A percentile compares a stretch with the other conserved stretches of the same genome.
These are phyloP conservation scores for Ophiosphaerella herpotricha DNA, from an alignment of 2,329 filamentous ascomycete genomes.

Conservation along the genomic window DNA sequence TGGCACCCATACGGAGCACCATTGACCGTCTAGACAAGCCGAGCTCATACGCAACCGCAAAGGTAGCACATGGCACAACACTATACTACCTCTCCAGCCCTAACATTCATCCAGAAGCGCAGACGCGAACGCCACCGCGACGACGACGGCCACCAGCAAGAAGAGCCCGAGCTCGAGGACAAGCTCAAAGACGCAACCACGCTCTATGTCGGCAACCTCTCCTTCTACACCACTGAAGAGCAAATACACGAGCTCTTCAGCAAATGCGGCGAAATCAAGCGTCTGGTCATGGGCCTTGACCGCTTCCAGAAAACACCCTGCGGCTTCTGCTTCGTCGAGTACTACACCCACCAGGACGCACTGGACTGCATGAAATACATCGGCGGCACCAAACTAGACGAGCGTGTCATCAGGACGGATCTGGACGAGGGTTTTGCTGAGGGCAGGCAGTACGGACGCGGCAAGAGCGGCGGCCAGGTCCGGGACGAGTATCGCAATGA, in stretches of 20 bases:
- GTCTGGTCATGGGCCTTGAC: slow-evolving; percentile 95
- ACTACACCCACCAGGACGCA: slow-evolving; percentile 96
- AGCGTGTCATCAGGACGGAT: slow-evolving; percentile 94
- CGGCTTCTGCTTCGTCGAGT: slow-evolving; percentile 99
- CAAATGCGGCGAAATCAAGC: slow-evolving; percentile 96
- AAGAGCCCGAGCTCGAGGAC: slow-evolving; percentile 69
- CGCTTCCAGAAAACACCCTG: slow-evolving; percentile 97
- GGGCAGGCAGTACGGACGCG: slow-evolving; percentile 92
- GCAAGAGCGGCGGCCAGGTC: slow-evolving; percentile 95
- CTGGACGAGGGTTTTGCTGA: slow-evolving; percentile 95
- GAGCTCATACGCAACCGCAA: slow-evolving; percentile 87
- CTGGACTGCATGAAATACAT: slow-evolving; percentile 99
- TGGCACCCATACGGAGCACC: slow-evolving; percentile 65
- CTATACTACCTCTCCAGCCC: not conserved
- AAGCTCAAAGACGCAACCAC: slow-evolving; percentile 87
- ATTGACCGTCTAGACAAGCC: slow-evolving; percentile 92
- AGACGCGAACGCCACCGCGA: slow-evolving; percentile 68
- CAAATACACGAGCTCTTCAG: slow-evolving; percentile 97
- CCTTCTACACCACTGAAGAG: slow-evolving; percentile 98
- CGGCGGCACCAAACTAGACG: slow-evolving; percentile 95
- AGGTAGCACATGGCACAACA: slow-evolving; percentile 58
- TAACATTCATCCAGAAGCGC: slow-evolving; percentile 64
- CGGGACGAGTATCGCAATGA: slow-evolving; percentile 97
- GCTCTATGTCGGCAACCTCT: slow-evolving; percentile 97
- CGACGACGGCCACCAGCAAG: slow-evolving; percentile 48